These are phyloP conservation scores for Suhomyces wounanorum DNA, from an alignment of 1,139 yeast genomes.

Conservation along the genomic window DNA sequence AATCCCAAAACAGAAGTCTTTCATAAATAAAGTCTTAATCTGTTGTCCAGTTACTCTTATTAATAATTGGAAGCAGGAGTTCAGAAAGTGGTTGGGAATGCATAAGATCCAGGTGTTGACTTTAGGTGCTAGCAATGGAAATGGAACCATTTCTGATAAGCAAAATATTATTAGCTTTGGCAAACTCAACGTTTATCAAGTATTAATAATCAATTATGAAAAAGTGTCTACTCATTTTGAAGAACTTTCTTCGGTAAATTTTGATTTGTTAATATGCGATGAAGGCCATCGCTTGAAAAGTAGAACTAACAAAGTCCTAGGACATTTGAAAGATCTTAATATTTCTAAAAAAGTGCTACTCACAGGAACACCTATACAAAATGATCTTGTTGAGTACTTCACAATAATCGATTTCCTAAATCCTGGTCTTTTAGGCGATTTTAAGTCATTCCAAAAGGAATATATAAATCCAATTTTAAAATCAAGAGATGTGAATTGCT, in stretches of 20 bases:
- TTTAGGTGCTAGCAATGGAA: constrained; percentile 37
- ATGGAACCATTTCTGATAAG: constrained; percentile 50
- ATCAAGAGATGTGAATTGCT: constrained; percentile 74
- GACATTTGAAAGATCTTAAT: constrained; percentile 57
- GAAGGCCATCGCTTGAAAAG: constrained; percentile 91
- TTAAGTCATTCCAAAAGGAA: constrained; percentile 61
- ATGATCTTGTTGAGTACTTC: constrained; percentile 81
- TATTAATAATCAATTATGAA: constrained; percentile 86
- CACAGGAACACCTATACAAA: constrained; percentile 95
- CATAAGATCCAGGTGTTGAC: constrained; percentile 63
- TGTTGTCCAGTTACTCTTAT: constrained; percentile 93
- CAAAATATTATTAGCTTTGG: constrained; percentile 63
- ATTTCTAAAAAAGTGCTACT: constrained; percentile 63
- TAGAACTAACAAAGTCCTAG: constrained; percentile 66
- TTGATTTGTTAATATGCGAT: constrained; percentile 86
- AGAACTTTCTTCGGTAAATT: constrained; percentile 50
- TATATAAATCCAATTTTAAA: constrained; percentile 71
- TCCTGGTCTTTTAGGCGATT: constrained; percentile 76
- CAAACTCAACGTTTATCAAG: constrained; percentile 73
- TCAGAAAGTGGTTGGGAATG: constrained; percentile 83
- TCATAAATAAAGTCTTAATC: constrained; percentile 61
- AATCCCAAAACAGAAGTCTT: constrained; percentile 32
- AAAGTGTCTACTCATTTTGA: constrained; percentile 61
- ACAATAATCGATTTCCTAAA: constrained; percentile 81
- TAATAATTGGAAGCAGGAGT: constrained; percentile 86